Evolutionary conservation across 2,329 filamentous ascomycete species (phyloP).

Genomic region (Aspergillus latus): DNA sequence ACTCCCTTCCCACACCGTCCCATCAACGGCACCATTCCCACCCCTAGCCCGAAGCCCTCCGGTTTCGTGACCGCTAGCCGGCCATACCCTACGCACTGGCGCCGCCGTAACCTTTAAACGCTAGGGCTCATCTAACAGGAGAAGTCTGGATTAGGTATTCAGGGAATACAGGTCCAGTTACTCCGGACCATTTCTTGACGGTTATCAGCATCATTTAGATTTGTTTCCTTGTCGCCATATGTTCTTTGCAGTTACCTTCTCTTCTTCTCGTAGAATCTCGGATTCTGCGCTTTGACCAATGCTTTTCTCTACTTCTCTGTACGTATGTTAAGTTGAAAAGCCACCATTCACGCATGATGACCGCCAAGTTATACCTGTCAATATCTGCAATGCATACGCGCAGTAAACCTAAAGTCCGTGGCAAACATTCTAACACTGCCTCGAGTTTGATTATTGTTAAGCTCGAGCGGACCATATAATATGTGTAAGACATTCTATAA

Average conservation of each 20-base stretch:
- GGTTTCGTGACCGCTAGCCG: slow-evolving; percentile 36
- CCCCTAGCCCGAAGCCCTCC: slow-evolving; percentile 24
- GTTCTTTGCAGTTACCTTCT: not conserved
- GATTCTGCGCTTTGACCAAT: not conserved
- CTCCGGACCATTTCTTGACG: not conserved
- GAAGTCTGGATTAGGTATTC: slow-evolving; percentile 3
- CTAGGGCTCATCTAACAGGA: not conserved
- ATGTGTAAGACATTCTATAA: too few relatives aligned
- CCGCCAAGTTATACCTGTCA: not conserved
- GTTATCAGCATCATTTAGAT: not conserved
- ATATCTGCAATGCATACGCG: not conserved
- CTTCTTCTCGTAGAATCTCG: slow-evolving; percentile 7
- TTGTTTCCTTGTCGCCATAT: not conserved
- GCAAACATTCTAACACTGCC: too few relatives aligned
- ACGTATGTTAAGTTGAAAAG: slow-evolving; percentile 6
- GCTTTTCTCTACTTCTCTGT: slow-evolving; percentile 14
- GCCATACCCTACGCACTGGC: slow-evolving; percentile 26
- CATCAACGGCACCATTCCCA: slow-evolving; percentile 22
- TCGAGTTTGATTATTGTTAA: too few relatives aligned
- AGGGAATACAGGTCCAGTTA: not conserved
- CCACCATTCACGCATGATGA: not conserved
- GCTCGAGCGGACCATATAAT: too few relatives aligned
- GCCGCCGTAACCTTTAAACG: slow-evolving; percentile 25
- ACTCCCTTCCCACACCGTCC: slow-evolving; percentile 13
- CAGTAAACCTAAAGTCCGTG: not conserved